Evolutionary conservation across 176 grass and related monocot genomes (phyloP).

Genomic region (Hordeum marinum): DNA sequence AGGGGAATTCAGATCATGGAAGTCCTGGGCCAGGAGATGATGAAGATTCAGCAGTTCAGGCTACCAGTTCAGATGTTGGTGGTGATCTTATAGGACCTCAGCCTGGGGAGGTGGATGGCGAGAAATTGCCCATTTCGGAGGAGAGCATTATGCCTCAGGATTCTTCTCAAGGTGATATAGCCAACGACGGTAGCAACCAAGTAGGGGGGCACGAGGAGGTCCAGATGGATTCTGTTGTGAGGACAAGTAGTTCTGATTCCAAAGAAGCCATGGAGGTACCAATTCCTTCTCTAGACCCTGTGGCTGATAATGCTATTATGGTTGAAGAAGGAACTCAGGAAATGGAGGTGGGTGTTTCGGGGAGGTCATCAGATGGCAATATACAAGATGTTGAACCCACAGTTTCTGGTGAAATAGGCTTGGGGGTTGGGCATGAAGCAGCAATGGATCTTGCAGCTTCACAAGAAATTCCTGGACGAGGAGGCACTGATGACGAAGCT

Average conservation of each 20-base stretch:
- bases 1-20: neutral
- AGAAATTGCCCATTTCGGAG: neutral
- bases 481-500: slow-evolving; percentile 23
- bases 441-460: neutral
- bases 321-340: slow-evolving; percentile 11
- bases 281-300: slow-evolving; percentile 16
- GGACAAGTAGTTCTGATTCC: neutral
- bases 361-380: slow-evolving; percentile 9
- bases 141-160: slow-evolving; percentile 2
- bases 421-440: slow-evolving; percentile 20
- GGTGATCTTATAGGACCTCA: neutral
- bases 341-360: slow-evolving; percentile 15
- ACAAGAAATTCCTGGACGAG: slow-evolving; percentile 8
- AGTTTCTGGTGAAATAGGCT: neutral
- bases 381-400: neutral
- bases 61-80: neutral
- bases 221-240: slow-evolving; percentile 29
- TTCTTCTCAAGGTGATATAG: slow-evolving; percentile 19
- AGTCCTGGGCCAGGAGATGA: neutral
- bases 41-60: neutral
- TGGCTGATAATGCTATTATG: neutral
- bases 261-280: slow-evolving; percentile 11
- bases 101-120: neutral
- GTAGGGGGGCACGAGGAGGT: neutral
- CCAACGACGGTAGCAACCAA: neutral